Percentiles rank a stretch among this genome's conserved stretches.
Evolutionary conservation across 495 filamentous ascomycete genomes (phyloP).

Genomic region (Apiosordaria backusii): DNA sequence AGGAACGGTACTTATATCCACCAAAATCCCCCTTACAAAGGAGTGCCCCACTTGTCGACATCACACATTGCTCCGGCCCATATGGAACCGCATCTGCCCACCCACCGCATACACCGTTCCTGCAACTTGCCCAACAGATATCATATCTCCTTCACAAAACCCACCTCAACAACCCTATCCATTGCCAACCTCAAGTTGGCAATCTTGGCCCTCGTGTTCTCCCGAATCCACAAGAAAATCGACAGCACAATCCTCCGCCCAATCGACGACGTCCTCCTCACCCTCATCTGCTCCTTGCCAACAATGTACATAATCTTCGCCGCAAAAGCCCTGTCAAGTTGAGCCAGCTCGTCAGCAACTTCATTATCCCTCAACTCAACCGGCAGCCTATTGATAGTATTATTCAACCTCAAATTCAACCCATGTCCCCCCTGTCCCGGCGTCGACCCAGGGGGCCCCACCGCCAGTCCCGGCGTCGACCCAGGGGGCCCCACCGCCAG

Average conservation of each 20-base stretch:
- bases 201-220: slow-evolving; percentile 62
- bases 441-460: background rate
- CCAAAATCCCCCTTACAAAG: background rate
- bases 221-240: slow-evolving; percentile 63
- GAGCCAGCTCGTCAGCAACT: slow-evolving; percentile 36
- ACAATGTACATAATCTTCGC: slow-evolving; percentile 61
- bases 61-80: background rate
- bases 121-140: background rate
- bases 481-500: background rate
- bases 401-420: background rate
- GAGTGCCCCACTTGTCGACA: background rate
- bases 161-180: slow-evolving; percentile 64
- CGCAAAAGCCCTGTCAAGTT: slow-evolving; percentile 49
- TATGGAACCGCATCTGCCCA: background rate
- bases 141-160: slow-evolving; percentile 65
- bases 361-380: slow-evolving; percentile 46
- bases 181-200: slow-evolving; percentile 56
- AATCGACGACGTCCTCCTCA: slow-evolving; percentile 30
- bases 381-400: slow-evolving; percentile 36
- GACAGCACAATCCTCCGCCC: slow-evolving; percentile 50
- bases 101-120: too few relatives aligned
- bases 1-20: background rate
- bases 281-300: slow-evolving; percentile 63
- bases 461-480: background rate
- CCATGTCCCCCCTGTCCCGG: background rate